Conservation (phyloP, 129 eudicot genomes). For the Deinandra increscens region DNA sequence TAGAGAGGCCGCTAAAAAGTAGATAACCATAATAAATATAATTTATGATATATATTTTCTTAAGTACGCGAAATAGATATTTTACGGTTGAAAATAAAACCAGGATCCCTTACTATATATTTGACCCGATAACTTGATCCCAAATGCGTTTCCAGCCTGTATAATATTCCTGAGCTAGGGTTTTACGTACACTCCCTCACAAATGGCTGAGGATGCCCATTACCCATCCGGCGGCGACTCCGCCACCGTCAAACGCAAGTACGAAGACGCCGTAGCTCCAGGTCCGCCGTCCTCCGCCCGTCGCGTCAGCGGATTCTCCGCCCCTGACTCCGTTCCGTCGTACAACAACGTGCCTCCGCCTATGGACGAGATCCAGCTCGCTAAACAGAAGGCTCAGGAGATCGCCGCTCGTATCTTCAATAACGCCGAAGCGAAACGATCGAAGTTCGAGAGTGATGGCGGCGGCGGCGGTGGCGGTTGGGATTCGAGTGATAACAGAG, state of each 20-base stretch:
- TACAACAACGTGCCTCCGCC: conserved; percentile 55
- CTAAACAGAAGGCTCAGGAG: conserved; percentile 55
- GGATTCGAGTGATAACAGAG: conserved; percentile 31
- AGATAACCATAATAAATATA: no score
- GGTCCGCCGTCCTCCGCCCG: conserved; percentile 47
- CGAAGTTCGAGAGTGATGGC: conserved; percentile 64
- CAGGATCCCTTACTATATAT: not conserved
- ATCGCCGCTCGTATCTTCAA: conserved; percentile 57
- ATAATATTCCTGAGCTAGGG: conserved; percentile 17
- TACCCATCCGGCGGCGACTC: conserved; percentile 47
- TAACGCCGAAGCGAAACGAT: conserved; percentile 55
- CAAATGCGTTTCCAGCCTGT: not conserved
- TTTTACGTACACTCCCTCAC: conserved; percentile 15
- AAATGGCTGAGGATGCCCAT: conserved; percentile 71
- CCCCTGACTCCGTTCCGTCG: conserved; percentile 38
- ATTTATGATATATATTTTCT: no score
- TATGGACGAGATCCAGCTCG: conserved; percentile 46
- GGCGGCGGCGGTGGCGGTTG: no score
- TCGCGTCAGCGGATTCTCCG: conserved; percentile 69
- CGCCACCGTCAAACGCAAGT: conserved; percentile 64
- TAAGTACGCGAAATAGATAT: not conserved
- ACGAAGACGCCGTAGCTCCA: conserved; percentile 59
- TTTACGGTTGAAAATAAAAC: not conserved
- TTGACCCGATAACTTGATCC: not conserved
- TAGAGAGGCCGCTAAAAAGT: no score